These are phyloP conservation scores for Poronia punctata DNA, from an alignment of 495 filamentous ascomycete species.

Conservation along the genomic window DNA sequence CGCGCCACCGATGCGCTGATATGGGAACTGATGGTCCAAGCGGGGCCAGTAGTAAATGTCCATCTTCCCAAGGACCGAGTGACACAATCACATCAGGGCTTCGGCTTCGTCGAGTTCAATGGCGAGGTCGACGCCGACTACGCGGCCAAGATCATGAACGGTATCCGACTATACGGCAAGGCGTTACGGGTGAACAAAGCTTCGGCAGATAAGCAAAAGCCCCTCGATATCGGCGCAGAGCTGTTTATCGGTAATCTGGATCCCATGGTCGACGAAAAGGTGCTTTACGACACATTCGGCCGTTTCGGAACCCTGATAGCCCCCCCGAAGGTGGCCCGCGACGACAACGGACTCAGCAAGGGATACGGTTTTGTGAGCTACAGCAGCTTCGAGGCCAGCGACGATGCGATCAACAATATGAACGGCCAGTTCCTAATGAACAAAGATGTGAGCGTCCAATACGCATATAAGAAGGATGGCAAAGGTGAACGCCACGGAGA, in stretches of 20 bases:
- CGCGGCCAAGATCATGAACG: slow-evolving; percentile 93
- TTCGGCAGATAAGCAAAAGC: slow-evolving; percentile 89
- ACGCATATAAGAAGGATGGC: slow-evolving; percentile 98
- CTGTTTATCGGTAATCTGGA: slow-evolving; percentile 96
- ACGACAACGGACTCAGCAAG: slow-evolving; percentile 85
- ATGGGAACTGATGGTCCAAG: slow-evolving; percentile 97
- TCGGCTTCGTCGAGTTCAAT: slow-evolving; percentile 97
- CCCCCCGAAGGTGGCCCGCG: slow-evolving; percentile 87
- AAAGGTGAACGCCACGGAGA: slow-evolving; percentile 96
- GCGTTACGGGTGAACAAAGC: slow-evolving; percentile 93
- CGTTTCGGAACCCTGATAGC: slow-evolving; percentile 82
- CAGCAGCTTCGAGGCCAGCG: slow-evolving; percentile 87
- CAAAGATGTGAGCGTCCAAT: slow-evolving; percentile 91
- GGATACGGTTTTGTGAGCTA: slow-evolving; percentile 97
- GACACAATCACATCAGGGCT: slow-evolving; percentile 92
- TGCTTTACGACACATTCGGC: slow-evolving; percentile 93
- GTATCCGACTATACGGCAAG: slow-evolving; percentile 87
- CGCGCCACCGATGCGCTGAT: slow-evolving; percentile 83
- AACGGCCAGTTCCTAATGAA: slow-evolving; percentile 96
- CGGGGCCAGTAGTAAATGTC: slow-evolving; percentile 92
- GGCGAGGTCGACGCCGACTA: slow-evolving; percentile 96
- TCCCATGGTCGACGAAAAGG: slow-evolving; percentile 89
- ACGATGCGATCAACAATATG: slow-evolving; percentile 87
- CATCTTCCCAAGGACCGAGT: slow-evolving; percentile 97
- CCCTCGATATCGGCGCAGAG: slow-evolving; percentile 91